A percentile compares a stretch with the other conserved stretches of the same genome.
Evolutionary conservation across 495 filamentous ascomycete species (phyloP).

Genomic region (Xylaria intraflava): DNA sequence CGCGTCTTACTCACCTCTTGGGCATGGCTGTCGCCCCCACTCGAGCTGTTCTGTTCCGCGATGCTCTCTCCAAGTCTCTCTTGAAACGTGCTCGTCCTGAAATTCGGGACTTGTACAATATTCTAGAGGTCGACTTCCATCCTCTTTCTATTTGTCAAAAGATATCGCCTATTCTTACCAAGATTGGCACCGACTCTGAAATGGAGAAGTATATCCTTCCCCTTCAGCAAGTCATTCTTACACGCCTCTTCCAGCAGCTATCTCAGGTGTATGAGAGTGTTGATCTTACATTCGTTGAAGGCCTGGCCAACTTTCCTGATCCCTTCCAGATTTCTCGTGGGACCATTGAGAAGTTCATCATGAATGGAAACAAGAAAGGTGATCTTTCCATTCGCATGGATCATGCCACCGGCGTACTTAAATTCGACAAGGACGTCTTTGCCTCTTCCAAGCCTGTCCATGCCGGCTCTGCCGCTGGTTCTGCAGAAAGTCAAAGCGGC

Average conservation of each 20-base stretch:
- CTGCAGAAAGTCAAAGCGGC: slow-evolving; percentile 76
- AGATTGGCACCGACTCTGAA: slow-evolving; percentile 91
- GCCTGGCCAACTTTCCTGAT: slow-evolving; percentile 91
- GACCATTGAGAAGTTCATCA: slow-evolving; percentile 99
- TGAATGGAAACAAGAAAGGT: slow-evolving; percentile 99
- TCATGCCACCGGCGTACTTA: slow-evolving; percentile 87
- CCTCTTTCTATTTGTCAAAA: slow-evolving; percentile 98
- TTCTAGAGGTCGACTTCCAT: slow-evolving; percentile 98
- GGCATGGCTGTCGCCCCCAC: slow-evolving; percentile 87
- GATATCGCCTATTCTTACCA: slow-evolving; percentile 88
- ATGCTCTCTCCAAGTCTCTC: slow-evolving; percentile 89
- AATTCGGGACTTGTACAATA: slow-evolving; percentile 94
- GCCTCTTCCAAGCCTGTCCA: slow-evolving; percentile 92
- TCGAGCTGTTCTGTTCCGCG: slow-evolving; percentile 86
- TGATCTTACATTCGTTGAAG: slow-evolving; percentile 86
- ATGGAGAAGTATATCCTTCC: slow-evolving; percentile 95
- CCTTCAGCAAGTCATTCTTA: slow-evolving; percentile 96
- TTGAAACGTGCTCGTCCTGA: slow-evolving; percentile 85
- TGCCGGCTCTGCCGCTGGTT: slow-evolving; percentile 75
- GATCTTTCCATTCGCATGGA: slow-evolving; percentile 95
- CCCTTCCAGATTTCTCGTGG: slow-evolving; percentile 88
- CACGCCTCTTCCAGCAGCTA: slow-evolving; percentile 95
- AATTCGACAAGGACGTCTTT: slow-evolving; percentile 97
- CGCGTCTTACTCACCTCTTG: slow-evolving; percentile 87
- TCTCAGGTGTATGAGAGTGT: slow-evolving; percentile 99